These are phyloP conservation scores for Porpolomopsis calyptriformis DNA, from an alignment of 768 basidiomycete genomes.

Conservation along the genomic window DNA sequence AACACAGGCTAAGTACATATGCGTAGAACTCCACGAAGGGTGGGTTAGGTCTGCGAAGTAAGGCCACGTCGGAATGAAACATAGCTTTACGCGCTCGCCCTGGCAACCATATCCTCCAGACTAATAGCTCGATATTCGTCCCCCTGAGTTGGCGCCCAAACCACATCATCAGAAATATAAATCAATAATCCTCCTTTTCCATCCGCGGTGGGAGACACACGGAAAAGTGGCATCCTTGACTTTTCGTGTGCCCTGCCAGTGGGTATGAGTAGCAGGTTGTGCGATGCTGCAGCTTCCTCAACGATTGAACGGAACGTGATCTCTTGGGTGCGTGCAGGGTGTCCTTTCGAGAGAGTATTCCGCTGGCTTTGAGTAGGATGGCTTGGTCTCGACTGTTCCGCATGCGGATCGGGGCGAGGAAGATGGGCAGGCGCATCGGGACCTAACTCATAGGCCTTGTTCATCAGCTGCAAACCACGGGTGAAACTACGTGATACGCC, in stretches of 20 bases:
- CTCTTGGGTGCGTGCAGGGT: constrained; percentile 55
- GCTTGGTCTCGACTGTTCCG: constrained; percentile 29
- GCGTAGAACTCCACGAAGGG: no score
- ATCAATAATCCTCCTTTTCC: constrained; percentile 82
- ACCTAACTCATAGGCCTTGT: constrained; percentile 83
- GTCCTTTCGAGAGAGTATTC: constrained; percentile 23
- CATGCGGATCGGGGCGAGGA: constrained; percentile 53
- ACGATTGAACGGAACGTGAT: constrained; percentile 90
- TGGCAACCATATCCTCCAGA: constrained; percentile 80
- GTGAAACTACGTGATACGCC: constrained; percentile 75
- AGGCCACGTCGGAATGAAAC: neutral
- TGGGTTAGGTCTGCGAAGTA: no score
- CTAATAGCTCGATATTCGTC: constrained; percentile 68
- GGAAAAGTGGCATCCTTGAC: constrained; percentile 84
- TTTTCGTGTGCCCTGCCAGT: constrained; percentile 74
- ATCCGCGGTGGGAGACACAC: constrained; percentile 66
- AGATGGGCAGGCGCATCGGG: constrained; percentile 60
- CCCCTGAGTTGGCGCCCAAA: constrained; percentile 66
- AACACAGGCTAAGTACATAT: no score
- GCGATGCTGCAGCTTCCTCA: constrained; percentile 76
- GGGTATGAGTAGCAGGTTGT: constrained; percentile 85
- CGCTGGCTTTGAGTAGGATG: constrained; percentile 24
- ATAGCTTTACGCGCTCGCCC: constrained; percentile 12
- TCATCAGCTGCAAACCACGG: constrained; percentile 86
- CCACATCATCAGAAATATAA: constrained; percentile 87